Evolutionary conservation across 768 basidiomycete genomes (phyloP).

Genomic region (Pleurotus djamor): DNA sequence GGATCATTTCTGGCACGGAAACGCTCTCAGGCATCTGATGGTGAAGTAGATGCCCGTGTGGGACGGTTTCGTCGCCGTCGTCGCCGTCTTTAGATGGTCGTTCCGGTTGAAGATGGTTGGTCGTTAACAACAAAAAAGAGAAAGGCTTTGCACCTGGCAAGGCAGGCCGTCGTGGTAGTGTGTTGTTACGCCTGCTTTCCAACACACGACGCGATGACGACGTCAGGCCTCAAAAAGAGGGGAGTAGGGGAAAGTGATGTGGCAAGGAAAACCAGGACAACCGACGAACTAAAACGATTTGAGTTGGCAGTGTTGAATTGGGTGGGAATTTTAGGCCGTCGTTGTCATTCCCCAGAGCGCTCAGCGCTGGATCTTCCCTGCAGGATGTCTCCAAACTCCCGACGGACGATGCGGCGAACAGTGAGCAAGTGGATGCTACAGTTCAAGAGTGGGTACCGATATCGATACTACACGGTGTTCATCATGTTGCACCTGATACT

Average conservation of each 20-base stretch:
- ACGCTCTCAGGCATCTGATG: background rate
- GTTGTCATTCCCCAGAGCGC: background rate
- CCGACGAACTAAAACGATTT: background rate
- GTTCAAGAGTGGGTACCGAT: no score
- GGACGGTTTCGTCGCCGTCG: background rate
- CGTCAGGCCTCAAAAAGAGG: no score
- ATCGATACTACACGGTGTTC: no score
- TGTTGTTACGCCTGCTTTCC: background rate
- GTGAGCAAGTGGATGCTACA: no score
- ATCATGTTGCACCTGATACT: no score
- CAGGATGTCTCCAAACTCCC: background rate
- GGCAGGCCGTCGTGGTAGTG: constrained; percentile 1
- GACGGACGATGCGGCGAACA: background rate
- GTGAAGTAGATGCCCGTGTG: background rate
- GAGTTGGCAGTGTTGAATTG: background rate
- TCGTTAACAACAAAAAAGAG: constrained; percentile 14
- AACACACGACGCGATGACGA: background rate
- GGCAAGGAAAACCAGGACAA: constrained; percentile 6
- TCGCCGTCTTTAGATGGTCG: background rate
- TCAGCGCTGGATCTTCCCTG: background rate
- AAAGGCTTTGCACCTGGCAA: constrained; percentile 43
- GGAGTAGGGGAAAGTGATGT: background rate
- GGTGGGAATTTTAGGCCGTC: background rate
- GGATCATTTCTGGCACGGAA: constrained; percentile 2
- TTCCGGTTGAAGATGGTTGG: constrained; percentile 16